phyloP scores from a whole-genome alignment of 352 stramenopile species.

The Globisporangium nagaii region DNA sequence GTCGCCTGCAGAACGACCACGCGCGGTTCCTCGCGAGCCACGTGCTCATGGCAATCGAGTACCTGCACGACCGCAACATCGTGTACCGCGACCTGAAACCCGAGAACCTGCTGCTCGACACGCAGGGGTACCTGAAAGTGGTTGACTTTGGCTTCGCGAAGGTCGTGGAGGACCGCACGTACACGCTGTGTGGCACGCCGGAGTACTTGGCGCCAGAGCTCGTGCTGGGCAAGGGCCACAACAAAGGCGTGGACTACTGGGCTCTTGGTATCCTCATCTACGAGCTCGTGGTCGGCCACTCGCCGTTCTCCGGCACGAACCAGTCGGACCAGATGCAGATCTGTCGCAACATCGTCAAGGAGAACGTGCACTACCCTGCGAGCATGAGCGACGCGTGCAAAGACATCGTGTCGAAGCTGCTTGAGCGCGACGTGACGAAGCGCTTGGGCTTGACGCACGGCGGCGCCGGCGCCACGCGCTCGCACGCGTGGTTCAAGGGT shows the following conservation, averaged over 20 bases:
- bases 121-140: slow-evolving; percentile 92
- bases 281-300: slow-evolving; percentile 93
- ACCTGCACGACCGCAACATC: slow-evolving; percentile 88
- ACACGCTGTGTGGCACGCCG: slow-evolving; percentile 95
- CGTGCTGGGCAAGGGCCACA: slow-evolving; percentile 90
- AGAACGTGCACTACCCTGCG: slow-evolving; percentile 87
- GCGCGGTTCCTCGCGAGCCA: slow-evolving; percentile 61
- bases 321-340: slow-evolving; percentile 93
- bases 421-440: slow-evolving; percentile 83
- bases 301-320: slow-evolving; percentile 80
- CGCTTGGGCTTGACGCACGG: slow-evolving; percentile 86
- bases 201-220: slow-evolving; percentile 93
- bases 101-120: slow-evolving; percentile 95
- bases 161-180: slow-evolving; percentile 86
- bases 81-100: slow-evolving; percentile 93
- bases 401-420: slow-evolving; percentile 89
- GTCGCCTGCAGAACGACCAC: slow-evolving; percentile 51
- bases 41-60: slow-evolving; percentile 77
- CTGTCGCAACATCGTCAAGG: slow-evolving; percentile 95
- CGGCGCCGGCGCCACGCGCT: slow-evolving; percentile 84
- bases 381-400: slow-evolving; percentile 52
- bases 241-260: slow-evolving; percentile 96
- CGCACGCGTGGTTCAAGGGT: slow-evolving; percentile 88
- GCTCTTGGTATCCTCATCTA: slow-evolving; percentile 93
- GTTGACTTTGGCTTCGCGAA: slow-evolving; percentile 94